A percentile compares a stretch with the other conserved stretches of the same genome.
phyloP scores from a whole-genome alignment of 768 basidiomycete species.

The Suillus weaverae region DNA sequence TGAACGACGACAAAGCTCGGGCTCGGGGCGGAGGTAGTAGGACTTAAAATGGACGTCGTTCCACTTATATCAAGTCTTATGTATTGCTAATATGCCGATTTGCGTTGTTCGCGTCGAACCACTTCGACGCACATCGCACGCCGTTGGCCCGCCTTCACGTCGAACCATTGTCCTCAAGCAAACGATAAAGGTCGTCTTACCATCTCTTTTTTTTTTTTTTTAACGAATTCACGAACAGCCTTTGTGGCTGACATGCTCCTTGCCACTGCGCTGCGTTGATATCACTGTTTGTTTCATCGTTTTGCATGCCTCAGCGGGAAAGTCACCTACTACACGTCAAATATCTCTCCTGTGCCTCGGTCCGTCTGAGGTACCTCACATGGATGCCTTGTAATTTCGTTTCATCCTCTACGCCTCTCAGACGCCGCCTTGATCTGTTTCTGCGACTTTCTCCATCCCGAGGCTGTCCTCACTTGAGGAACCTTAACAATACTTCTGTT shows the following conservation, averaged over 20 bases:
- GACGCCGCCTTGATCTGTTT: not conserved
- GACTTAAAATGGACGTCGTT: slow-evolving; percentile 7
- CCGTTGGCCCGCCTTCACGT: not conserved
- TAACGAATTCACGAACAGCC: not conserved
- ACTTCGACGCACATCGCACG: not conserved
- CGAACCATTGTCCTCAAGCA: not conserved
- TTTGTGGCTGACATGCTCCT: not conserved
- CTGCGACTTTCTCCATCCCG: not conserved
- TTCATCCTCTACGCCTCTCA: slow-evolving; percentile 6
- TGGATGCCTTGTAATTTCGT: slow-evolving; percentile 8
- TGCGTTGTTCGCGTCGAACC: not conserved
- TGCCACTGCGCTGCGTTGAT: not conserved
- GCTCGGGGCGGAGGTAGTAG: slow-evolving; percentile 4
- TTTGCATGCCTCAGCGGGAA: not conserved
- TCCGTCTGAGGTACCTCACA: slow-evolving; percentile 3
- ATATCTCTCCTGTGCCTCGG: not conserved
- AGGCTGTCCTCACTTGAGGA: not conserved
- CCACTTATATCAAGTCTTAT: slow-evolving; percentile 7
- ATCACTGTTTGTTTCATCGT: not conserved
- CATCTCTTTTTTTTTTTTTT: not conserved
- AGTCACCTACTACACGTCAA: not conserved
- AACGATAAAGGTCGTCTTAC: not conserved
- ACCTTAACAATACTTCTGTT: not conserved
- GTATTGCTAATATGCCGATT: not conserved
- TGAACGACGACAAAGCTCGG: not conserved